Evolutionary conservation across 2,329 filamentous ascomycete genomes (phyloP), one percentile per base, ranked within the genome.

Genomic region (Daldinia eschscholtzii): DNA sequence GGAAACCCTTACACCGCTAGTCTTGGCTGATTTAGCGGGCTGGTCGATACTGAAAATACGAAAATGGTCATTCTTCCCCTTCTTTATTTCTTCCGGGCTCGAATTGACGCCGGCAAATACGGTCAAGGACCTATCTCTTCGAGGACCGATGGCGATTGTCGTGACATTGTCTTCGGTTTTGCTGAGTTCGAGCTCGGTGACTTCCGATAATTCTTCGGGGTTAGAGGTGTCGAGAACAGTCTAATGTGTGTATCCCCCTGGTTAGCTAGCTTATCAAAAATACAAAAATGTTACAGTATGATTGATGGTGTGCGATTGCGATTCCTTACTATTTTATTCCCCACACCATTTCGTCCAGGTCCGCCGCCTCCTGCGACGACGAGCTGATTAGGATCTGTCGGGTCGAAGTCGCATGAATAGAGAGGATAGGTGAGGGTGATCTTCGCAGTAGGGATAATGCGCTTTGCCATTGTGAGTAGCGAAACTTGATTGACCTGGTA

Each of bases 351-450:
- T 72, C 89, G 88, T 56, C 92, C 90, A 71, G 93, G 90, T 57
- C 95, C 95, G 72, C 95, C 95, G 69, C 95, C 95, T 59, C 95
- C 95, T 67, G 91, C 93, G 41, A 97, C 92, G 7, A 97, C 83
- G 26, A 98, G 85, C 71, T 90, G 90, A 70, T 88, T 88, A 67
- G 91, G 87, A 82, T 97, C 90, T 76, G 91, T 87, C 58, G 92
- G 93, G 77, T 97, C 93, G 80, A 97, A 98, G 77, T 94, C 94
- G 79, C 93, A 92, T 63, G 92, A 89, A 80, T 94, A 97, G 66
- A 97, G 87, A 56, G 94, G 94, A 80, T 95, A 98, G 65, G 89
- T 88, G 72, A 97, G 87, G 63, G 89, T 88, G 73, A 89, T 83
- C 79, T 89, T 91, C 68, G 91, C 87, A 67, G 80, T 80, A 61